A percentile compares a stretch with the other conserved stretches of the same genome.
Conservation (phyloP, 2,329 filamentous ascomycete genomes). For the Grosmannia penicillata region DNA sequence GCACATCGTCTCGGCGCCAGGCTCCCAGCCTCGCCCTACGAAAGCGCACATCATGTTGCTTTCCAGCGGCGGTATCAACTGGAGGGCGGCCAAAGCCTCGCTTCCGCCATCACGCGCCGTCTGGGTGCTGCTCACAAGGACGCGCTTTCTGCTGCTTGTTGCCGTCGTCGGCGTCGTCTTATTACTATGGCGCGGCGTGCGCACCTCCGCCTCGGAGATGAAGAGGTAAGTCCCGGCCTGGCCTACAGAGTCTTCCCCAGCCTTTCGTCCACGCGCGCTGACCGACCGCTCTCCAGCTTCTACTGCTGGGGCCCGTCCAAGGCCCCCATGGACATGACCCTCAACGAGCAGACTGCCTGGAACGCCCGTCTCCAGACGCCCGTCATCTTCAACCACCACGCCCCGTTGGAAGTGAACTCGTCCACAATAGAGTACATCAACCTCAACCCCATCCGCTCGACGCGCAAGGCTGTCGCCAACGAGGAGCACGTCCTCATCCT, state of each 20-base stretch:
- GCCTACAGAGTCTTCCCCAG: too few species aligned
- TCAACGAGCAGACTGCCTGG: constrained; percentile 86
- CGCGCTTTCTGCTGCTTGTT: constrained; percentile 62
- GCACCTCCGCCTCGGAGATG: constrained; percentile 69
- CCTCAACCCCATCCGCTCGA: constrained; percentile 74
- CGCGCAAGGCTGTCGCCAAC: constrained; percentile 61
- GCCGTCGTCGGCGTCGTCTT: constrained; percentile 56
- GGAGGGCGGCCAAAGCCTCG: constrained; percentile 75
- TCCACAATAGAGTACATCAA: constrained; percentile 66
- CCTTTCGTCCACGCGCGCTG: too few species aligned
- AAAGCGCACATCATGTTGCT: constrained; percentile 55
- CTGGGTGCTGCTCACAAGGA: constrained; percentile 56
- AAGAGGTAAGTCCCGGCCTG: constrained; percentile 81
- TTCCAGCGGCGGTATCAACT: constrained; percentile 77
- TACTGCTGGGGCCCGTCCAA: constrained; percentile 95
- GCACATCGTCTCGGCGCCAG: constrained; percentile 18
- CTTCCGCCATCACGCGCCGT: constrained; percentile 65
- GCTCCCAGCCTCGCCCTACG: constrained; percentile 20
- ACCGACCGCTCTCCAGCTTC: too few species aligned
- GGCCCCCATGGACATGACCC: constrained; percentile 88
- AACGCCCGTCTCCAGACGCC: constrained; percentile 78
- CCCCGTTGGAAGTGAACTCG: constrained; percentile 70
- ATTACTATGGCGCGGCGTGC: constrained; percentile 78
- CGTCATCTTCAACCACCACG: constrained; percentile 92
- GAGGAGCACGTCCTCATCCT: constrained; percentile 82